phyloP scores from a whole-genome alignment of 2,329 filamentous ascomycete genomes.

The Calonectria ilicicola region DNA sequence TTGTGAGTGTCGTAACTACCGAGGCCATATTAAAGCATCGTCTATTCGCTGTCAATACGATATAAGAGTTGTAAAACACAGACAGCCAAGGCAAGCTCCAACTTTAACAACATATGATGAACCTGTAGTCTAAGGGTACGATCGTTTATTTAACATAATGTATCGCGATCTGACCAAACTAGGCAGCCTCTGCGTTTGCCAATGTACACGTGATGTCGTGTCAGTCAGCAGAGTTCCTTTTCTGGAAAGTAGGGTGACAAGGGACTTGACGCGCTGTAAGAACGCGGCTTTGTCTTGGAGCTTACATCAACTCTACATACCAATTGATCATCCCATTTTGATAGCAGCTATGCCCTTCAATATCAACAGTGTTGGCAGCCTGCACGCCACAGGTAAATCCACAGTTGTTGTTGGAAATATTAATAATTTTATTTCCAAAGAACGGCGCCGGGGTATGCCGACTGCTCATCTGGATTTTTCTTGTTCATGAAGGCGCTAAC shows the following conservation, averaged over 20 bases:
- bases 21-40: background rate
- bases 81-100: background rate
- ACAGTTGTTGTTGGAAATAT: background rate
- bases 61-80: too few relatives aligned
- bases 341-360: background rate
- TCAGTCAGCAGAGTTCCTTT: background rate
- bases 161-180: too few relatives aligned
- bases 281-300: background rate
- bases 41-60: too few relatives aligned
- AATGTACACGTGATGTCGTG: background rate
- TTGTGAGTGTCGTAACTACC: background rate
- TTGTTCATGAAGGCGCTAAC: background rate
- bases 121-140: background rate
- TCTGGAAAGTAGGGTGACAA: background rate
- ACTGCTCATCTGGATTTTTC: background rate
- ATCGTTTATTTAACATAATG: background rate
- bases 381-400: background rate
- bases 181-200: background rate
- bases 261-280: background rate
- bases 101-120: background rate
- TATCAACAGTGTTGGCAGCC: background rate
- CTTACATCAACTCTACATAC: background rate
- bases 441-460: background rate
- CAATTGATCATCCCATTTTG: background rate
- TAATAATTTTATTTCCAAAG: background rate